Evolutionary conservation across 768 basidiomycete species (phyloP).

Genomic region (Mycena galericulata): DNA sequence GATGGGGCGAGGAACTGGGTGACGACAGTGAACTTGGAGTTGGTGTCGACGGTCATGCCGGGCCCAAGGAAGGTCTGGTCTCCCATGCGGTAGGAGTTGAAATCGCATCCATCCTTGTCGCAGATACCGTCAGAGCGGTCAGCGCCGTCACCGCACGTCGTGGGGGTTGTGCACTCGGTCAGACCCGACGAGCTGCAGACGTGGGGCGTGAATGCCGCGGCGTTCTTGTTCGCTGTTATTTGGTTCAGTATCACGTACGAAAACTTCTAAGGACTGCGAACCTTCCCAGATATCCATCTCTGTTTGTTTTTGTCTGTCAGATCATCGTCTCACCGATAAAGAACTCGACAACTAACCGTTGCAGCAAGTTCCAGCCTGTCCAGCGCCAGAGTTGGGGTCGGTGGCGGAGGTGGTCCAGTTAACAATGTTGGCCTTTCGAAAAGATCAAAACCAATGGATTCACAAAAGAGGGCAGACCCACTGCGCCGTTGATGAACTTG

Average conservation of each 20-base stretch:
- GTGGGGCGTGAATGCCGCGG: conserved; percentile 67
- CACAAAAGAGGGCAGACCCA: conserved; percentile 37
- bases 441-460: background rate
- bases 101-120: conserved; percentile 70
- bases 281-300: conserved; percentile 71
- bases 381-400: conserved; percentile 60
- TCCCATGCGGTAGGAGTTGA: conserved; percentile 72
- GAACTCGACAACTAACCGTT: too few relatives aligned
- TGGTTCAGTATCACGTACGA: background rate
- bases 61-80: conserved; percentile 58
- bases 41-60: conserved; percentile 64
- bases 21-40: conserved; percentile 64
- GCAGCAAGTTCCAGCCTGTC: conserved; percentile 64
- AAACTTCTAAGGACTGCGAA: background rate
- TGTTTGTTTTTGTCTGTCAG: too few relatives aligned
- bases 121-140: conserved; percentile 59
- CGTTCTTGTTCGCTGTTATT: conserved; percentile 55
- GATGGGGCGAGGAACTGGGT: conserved; percentile 65
- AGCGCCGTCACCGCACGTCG: conserved; percentile 49
- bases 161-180: conserved; percentile 53
- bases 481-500: conserved; percentile 70
- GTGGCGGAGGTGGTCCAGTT: conserved; percentile 53
- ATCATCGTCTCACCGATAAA: too few relatives aligned
- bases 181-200: conserved; percentile 56
- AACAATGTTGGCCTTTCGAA: conserved; percentile 57